A percentile compares a stretch with the other conserved stretches of the same genome.
Conservation (phyloP, 805 yeast genomes). For the Candida dajiaensis region DNA sequence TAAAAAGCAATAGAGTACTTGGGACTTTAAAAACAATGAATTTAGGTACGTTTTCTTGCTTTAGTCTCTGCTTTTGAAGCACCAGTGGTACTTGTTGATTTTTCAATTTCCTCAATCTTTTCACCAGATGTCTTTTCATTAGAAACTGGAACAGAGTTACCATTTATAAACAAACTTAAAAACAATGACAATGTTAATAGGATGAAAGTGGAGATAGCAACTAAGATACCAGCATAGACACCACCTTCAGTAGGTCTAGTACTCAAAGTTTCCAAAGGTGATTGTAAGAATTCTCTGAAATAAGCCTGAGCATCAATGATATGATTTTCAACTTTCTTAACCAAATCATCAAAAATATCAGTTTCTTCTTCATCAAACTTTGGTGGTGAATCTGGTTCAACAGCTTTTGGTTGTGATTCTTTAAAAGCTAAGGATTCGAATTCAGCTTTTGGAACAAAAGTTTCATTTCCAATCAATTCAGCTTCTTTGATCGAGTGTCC, state of each 20-base stretch:
- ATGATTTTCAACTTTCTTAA: conserved; percentile 16
- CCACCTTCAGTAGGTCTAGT: conserved; percentile 46
- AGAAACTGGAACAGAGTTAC: conserved; percentile 7
- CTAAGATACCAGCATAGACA: conserved; percentile 37
- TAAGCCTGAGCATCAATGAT: conserved; percentile 27
- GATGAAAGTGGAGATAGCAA: conserved; percentile 34
- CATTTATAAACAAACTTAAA: conserved; percentile 16
- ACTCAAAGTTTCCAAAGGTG: conserved; percentile 40
- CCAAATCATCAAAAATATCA: conserved; percentile 10
- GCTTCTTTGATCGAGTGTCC: conserved; percentile 86
- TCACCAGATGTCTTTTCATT: conserved; percentile 1
- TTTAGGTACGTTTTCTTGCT: conserved; percentile 14
- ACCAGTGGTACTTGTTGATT: conserved; percentile 9
- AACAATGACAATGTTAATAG: conserved; percentile 39
- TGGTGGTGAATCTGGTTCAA: conserved; percentile 24
- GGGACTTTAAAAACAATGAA: neutral
- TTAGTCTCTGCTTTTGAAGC: conserved; percentile 14
- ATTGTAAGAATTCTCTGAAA: conserved; percentile 33
- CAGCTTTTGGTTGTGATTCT: conserved; percentile 31
- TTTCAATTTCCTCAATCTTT: conserved; percentile 11
- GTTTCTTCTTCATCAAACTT: conserved; percentile 1
- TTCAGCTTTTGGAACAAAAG: conserved; percentile 51
- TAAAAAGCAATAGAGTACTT: too few species aligned
- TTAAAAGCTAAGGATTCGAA: conserved; percentile 43
- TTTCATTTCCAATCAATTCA: conserved; percentile 71